Percentiles rank a stretch among this genome's conserved stretches.
These are phyloP conservation scores for Colletotrichum horii DNA, from an alignment of 2,329 filamentous ascomycete species.

Conservation along the genomic window DNA sequence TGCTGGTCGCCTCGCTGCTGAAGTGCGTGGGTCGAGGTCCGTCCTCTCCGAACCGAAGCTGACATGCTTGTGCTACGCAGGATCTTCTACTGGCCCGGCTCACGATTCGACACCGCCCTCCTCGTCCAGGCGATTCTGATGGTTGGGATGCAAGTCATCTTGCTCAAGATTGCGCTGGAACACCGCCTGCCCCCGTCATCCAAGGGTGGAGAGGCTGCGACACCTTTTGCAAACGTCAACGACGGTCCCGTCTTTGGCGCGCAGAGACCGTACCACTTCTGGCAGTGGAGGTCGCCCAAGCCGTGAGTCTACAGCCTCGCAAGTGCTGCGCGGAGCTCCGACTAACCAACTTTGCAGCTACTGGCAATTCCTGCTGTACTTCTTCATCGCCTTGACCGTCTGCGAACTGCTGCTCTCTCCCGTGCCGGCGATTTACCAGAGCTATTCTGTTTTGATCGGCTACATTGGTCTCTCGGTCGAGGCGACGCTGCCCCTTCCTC, in stretches of 20 bases:
- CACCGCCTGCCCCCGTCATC: slow-evolving; percentile 65
- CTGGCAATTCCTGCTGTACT: slow-evolving; percentile 78
- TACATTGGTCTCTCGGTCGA: slow-evolving; percentile 80
- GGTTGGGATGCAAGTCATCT: slow-evolving; percentile 65
- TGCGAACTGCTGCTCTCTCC: slow-evolving; percentile 72
- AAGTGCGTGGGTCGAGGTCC: slow-evolving; percentile 47
- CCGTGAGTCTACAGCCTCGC: slow-evolving; percentile 52
- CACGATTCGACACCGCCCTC: slow-evolving; percentile 67
- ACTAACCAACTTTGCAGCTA: slow-evolving; percentile 54
- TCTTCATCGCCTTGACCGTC: slow-evolving; percentile 64
- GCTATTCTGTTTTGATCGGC: slow-evolving; percentile 73
- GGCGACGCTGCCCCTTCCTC: slow-evolving; percentile 81
- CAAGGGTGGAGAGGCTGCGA: slow-evolving; percentile 63
- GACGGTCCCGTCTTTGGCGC: slow-evolving; percentile 39
- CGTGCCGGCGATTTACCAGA: slow-evolving; percentile 59
- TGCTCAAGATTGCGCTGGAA: slow-evolving; percentile 73
- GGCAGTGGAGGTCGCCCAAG: slow-evolving; percentile 78
- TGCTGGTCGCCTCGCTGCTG: slow-evolving; percentile 71
- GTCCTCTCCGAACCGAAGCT: slow-evolving; percentile 4
- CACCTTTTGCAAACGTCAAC: slow-evolving; percentile 65
- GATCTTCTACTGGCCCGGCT: slow-evolving; percentile 74
- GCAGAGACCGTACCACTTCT: slow-evolving; percentile 76
- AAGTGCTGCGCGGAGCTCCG: neutral
- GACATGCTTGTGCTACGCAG: slow-evolving; percentile 38
- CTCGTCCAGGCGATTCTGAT: slow-evolving; percentile 71